Conservation (phyloP, 805 yeast genomes). For the Teunomyces cretensis region DNA sequence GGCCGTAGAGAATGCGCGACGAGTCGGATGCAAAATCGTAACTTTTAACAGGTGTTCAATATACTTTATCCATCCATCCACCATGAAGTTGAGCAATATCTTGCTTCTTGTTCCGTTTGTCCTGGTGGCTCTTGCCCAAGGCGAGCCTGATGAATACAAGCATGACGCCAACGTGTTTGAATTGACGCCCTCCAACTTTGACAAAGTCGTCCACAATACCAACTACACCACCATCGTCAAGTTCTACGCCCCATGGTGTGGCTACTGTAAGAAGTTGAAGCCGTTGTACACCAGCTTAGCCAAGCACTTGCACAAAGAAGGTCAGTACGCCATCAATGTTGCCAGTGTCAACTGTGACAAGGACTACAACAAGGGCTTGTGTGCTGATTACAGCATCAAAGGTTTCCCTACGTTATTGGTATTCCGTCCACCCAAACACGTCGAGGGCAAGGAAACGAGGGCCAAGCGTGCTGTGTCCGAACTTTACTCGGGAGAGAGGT, state of each 20-base stretch:
- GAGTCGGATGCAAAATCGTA: background rate
- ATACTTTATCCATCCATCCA: background rate
- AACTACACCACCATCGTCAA: constrained; percentile 82
- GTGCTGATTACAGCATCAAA: constrained; percentile 60
- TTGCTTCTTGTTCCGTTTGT: constrained; percentile 1
- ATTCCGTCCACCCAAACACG: constrained; percentile 75
- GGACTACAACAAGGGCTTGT: constrained; percentile 62
- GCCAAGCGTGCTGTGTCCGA: constrained; percentile 43
- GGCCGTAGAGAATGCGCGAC: background rate
- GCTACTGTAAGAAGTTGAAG: constrained; percentile 77
- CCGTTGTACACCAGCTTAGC: constrained; percentile 68
- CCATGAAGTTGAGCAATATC: constrained; percentile 6
- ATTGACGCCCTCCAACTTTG: constrained; percentile 57
- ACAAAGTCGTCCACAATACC: constrained; percentile 61
- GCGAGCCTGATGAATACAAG: constrained; percentile 36
- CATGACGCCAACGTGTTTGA: constrained; percentile 50
- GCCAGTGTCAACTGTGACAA: constrained; percentile 89
- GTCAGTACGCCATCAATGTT: constrained; percentile 52
- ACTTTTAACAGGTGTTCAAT: background rate
- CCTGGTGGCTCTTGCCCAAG: constrained; percentile 9
- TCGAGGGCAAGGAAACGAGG: constrained; percentile 20
- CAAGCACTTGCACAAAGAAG: constrained; percentile 49
- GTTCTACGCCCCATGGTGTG: constrained; percentile 98
- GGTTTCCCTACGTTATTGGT: constrained; percentile 86
- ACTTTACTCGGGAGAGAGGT: constrained; percentile 61